These are phyloP conservation scores for Aphanoascus verrucosus DNA, from an alignment of 2,329 filamentous ascomycete genomes.

Conservation along the genomic window DNA sequence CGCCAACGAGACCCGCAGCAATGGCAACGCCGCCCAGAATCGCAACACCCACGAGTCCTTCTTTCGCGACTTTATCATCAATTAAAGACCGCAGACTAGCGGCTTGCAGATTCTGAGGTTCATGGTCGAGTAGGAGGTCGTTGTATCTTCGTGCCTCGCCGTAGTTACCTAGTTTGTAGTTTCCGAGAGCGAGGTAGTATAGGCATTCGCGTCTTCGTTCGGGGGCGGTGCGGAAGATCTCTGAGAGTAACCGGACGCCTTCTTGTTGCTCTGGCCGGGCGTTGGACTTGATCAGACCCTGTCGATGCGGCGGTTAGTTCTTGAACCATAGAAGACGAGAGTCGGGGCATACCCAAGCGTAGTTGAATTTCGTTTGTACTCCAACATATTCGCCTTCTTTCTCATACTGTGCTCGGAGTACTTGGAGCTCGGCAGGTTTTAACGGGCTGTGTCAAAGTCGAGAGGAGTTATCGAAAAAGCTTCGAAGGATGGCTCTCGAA, in stretches of 20 bases:
- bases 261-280: conserved; percentile 79
- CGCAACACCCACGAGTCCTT: conserved; percentile 85
- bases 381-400: conserved; percentile 96
- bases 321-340: background rate
- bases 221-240: conserved; percentile 88
- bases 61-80: conserved; percentile 90
- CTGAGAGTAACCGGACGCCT: conserved; percentile 82
- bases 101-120: conserved; percentile 84
- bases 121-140: conserved; percentile 78
- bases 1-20: conserved; percentile 84
- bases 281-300: conserved; percentile 93
- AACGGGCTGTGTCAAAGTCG: conserved; percentile 54
- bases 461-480: no score
- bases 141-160: conserved; percentile 91
- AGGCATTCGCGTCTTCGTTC: conserved; percentile 94
- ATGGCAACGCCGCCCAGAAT: conserved; percentile 90
- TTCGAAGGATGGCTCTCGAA: background rate
- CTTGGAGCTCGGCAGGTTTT: conserved; percentile 82
- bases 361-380: conserved; percentile 99
- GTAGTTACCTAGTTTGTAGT: conserved; percentile 98
- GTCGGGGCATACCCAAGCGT: conserved; percentile 66
- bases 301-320: background rate
- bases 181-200: conserved; percentile 92
- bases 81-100: conserved; percentile 76
- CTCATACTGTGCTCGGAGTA: conserved; percentile 87